Base-by-base conservation (phyloP, 2,329 filamentous ascomycete species). In the Podosphaera leucotricha region DNA sequence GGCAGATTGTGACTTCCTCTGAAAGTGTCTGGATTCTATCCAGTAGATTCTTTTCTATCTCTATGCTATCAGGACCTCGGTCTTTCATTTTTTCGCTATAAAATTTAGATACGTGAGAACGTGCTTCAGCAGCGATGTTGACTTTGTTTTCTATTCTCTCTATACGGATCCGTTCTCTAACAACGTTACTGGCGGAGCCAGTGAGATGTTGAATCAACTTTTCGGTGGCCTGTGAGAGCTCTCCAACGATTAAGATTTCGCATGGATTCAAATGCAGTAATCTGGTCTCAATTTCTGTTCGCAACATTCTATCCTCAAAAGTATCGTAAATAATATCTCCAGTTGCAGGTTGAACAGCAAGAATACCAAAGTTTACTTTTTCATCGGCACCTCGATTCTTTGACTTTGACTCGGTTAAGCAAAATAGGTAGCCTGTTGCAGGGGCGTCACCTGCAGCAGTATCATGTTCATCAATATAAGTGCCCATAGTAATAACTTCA, bases 291-390 rank as follows among this genome's bases (percentile, higher is more conserved):
- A 98, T 80, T 58, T 98, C 90, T 54, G 79, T 85, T 41, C 90
- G 71, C 87, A 98, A 93, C 62, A 95, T 95, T 1, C 87, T 85
- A 55, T 98, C 90, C 53, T 95, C 84, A 53, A 98, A 98, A 47
- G 79, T 77, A 56, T 98, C 90, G 54, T 94, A 92, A 45, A 95
- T 80, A 53, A 98, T 84, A 59, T 95, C 87, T 45, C 90, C 90
- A 0, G 90, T 98, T 1, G 84, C 81, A 7, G 90, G 90, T 55
- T 98, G 90, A 3, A 98, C 90, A 21, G 90, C 90, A 19, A 98
- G 68, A 46, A 98, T 74, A 1, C 90, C 90, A 20, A 95, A 77
- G 45, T 90, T 75, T 1, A 95, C 87, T 55, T 82, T 92, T 58
- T 98, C 90, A 56, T 95, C 87, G 0, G 83, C 86, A 1, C 84